Conservation (phyloP, 495 filamentous ascomycete genomes). For the Aspergillus nidulans region DNA sequence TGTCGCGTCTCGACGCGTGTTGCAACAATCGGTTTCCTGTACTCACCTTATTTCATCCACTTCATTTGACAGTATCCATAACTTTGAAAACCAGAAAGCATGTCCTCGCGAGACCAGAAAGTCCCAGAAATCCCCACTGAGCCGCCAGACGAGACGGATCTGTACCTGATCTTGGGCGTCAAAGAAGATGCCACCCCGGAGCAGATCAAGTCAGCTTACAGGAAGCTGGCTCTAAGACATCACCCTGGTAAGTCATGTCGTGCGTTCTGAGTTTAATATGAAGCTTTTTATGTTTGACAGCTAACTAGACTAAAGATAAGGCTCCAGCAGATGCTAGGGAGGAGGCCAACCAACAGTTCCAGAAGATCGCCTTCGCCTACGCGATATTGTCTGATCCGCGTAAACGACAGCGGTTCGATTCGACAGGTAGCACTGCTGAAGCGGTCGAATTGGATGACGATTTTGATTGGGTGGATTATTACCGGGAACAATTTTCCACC, state of each 20-base stretch:
- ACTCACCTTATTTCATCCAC: background rate
- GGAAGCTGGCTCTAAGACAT: constrained; percentile 80
- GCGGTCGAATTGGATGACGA: constrained; percentile 67
- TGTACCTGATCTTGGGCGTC: constrained; percentile 83
- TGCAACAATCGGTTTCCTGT: background rate
- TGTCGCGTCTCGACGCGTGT: constrained; percentile 12
- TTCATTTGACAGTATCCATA: background rate
- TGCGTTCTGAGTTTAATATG: background rate
- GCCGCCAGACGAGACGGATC: constrained; percentile 60
- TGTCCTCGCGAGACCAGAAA: constrained; percentile 15
- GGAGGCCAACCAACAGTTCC: constrained; percentile 73
- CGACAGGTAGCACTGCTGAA: constrained; percentile 81
- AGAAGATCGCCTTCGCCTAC: constrained; percentile 88
- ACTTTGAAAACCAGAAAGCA: background rate
- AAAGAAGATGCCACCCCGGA: constrained; percentile 62
- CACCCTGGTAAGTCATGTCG: constrained; percentile 68
- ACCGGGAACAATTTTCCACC: constrained; percentile 71
- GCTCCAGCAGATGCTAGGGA: constrained; percentile 57
- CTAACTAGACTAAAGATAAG: constrained; percentile 57
- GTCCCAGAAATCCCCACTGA: constrained; percentile 26
- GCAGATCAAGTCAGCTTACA: constrained; percentile 93
- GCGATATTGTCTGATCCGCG: constrained; percentile 78
- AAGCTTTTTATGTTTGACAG: background rate
- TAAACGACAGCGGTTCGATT: constrained; percentile 79
- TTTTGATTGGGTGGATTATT: constrained; percentile 90